phyloP scores from a whole-genome alignment of 2,329 filamentous ascomycete species.

The Colletotrichum sp. region DNA sequence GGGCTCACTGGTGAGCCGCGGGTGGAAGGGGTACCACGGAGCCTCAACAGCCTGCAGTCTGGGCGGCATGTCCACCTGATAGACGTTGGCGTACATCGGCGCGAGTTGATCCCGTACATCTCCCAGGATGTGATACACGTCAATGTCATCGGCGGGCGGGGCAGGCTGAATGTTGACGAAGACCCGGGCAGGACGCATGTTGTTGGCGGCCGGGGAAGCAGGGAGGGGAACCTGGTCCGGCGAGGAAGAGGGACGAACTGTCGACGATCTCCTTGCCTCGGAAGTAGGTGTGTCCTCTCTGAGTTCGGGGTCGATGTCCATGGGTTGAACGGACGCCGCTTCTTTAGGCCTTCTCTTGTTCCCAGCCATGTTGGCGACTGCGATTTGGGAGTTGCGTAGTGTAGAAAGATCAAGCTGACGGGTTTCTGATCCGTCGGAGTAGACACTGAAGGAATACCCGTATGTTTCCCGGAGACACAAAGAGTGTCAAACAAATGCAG shows the following conservation, averaged over 20 bases:
- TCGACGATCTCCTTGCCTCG: background rate
- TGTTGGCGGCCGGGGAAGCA: too few species aligned
- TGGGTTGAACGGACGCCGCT: background rate
- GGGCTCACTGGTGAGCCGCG: background rate
- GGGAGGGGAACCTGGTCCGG: background rate
- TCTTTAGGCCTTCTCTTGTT: background rate
- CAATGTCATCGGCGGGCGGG: background rate
- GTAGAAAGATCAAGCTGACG: background rate
- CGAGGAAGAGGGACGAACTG: background rate
- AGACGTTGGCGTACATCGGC: background rate
- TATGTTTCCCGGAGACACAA: fast-evolving
- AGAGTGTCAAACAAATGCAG: background rate
- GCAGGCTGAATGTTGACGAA: background rate
- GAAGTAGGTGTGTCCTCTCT: background rate
- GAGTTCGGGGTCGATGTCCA: background rate
- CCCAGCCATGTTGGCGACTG: background rate
- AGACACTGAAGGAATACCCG: background rate
- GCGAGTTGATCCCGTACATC: background rate
- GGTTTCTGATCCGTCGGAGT: fast-evolving
- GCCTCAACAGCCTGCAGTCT: background rate
- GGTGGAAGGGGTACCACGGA: background rate
- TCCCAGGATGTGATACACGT: background rate
- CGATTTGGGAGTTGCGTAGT: background rate
- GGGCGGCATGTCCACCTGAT: background rate
- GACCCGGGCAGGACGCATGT: background rate